These are phyloP conservation scores for Wickerhamiella hasegawae DNA, from an alignment of 805 yeast genomes.

Conservation along the genomic window DNA sequence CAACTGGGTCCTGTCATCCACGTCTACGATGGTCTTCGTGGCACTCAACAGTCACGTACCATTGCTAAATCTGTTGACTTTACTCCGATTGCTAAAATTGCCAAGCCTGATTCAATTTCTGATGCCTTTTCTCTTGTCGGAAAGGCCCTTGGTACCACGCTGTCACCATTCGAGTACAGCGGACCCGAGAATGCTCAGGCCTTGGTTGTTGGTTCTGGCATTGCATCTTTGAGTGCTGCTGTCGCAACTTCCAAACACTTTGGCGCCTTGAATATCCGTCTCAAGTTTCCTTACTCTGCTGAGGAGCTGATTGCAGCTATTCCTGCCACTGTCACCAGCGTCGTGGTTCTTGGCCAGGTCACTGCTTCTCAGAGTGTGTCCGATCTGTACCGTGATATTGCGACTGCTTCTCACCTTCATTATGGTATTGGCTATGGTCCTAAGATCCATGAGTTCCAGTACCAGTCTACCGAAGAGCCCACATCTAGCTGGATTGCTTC, in stretches of 20 bases:
- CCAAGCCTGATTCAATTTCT: slow-evolving; percentile 16
- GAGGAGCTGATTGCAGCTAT: slow-evolving; percentile 2
- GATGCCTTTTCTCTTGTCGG: slow-evolving; percentile 33
- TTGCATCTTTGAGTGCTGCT: slow-evolving; percentile 30
- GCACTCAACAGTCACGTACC: slow-evolving; percentile 31
- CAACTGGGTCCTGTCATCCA: slow-evolving; percentile 44
- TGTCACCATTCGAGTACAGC: slow-evolving; percentile 49
- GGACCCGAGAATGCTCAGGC: slow-evolving; percentile 50
- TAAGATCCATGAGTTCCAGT: slow-evolving; percentile 27
- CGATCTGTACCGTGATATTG: slow-evolving; percentile 50
- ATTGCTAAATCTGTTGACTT: neutral
- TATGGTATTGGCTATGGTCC: slow-evolving; percentile 14
- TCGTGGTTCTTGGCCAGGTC: slow-evolving; percentile 55
- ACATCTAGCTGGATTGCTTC: slow-evolving; percentile 36
- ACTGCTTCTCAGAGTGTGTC: slow-evolving; percentile 24
- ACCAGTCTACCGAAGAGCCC: slow-evolving; percentile 1
- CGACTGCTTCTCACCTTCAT: slow-evolving; percentile 28
- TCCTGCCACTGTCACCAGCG: slow-evolving; percentile 11
- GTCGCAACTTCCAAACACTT: neutral
- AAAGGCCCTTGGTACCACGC: slow-evolving; percentile 34
- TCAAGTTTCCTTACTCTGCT: neutral
- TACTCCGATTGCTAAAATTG: slow-evolving; percentile 24
- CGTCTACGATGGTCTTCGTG: slow-evolving; percentile 67
- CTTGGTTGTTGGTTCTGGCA: slow-evolving; percentile 70
- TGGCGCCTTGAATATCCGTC: neutral